phyloP scores from a whole-genome alignment of 2,329 filamentous ascomycete genomes.

The Arthrobotrys musiformis region DNA sequence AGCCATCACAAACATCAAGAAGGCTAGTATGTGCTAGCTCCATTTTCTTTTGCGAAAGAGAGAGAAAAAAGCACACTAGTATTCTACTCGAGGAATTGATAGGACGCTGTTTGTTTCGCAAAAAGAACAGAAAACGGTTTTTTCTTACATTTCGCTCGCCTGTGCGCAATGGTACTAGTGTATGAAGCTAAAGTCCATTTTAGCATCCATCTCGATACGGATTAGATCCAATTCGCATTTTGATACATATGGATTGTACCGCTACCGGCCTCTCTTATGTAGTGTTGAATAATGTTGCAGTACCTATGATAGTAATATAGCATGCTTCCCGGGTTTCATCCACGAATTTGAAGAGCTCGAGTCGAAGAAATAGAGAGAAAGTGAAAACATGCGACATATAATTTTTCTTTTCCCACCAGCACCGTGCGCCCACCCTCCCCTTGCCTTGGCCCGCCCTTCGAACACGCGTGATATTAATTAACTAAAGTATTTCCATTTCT shows the following conservation, averaged over 20 bases:
- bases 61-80: slow-evolving; percentile 21
- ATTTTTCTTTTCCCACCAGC: background rate
- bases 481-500: slow-evolving; percentile 40
- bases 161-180: slow-evolving; percentile 32
- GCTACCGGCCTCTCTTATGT: background rate
- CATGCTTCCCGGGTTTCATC: slow-evolving; percentile 5
- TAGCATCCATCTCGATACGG: slow-evolving; percentile 31
- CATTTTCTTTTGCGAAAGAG: slow-evolving; percentile 18
- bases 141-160: slow-evolving; percentile 27
- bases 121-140: slow-evolving; percentile 29
- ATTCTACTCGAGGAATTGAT: slow-evolving; percentile 18
- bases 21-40: slow-evolving; percentile 7
- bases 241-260: slow-evolving; percentile 13
- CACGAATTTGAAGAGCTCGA: slow-evolving; percentile 6
- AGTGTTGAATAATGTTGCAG: slow-evolving; percentile 13
- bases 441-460: background rate
- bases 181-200: slow-evolving; percentile 20
- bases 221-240: slow-evolving; percentile 4
- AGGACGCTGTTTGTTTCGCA: background rate
- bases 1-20: slow-evolving; percentile 19
- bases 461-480: slow-evolving; percentile 38
- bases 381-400: slow-evolving; percentile 33
- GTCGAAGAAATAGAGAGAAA: too few species aligned
- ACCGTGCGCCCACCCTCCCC: background rate
- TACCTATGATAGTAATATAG: background rate